These are phyloP conservation scores for Elasticomyces elasticus DNA, from an alignment of 495 filamentous ascomycete species.

Conservation along the genomic window DNA sequence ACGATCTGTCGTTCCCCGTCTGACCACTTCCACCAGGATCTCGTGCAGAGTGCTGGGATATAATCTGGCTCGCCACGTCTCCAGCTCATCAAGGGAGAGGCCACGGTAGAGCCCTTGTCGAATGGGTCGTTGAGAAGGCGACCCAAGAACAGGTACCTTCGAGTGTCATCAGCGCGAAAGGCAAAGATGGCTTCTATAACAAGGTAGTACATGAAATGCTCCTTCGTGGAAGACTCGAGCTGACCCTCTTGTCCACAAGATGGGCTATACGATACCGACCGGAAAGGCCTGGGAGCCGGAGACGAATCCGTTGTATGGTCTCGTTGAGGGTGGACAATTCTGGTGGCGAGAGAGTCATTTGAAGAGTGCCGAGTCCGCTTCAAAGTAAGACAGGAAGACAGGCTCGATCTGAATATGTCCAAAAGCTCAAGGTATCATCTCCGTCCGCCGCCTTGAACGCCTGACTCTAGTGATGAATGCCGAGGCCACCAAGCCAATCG, in stretches of 20 bases:
- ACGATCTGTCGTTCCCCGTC: not conserved
- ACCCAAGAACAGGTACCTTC: not conserved
- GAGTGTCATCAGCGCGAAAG: not conserved
- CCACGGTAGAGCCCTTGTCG: not conserved
- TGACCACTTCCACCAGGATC: not conserved
- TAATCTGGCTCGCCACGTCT: not conserved
- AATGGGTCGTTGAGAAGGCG: not conserved
- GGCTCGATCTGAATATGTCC: too few relatives aligned
- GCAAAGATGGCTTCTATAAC: not conserved
- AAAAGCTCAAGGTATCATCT: too few relatives aligned
- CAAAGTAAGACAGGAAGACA: too few relatives aligned
- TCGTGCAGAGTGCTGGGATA: slow-evolving; percentile 1
- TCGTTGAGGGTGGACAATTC: not conserved
- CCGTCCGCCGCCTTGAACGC: too few relatives aligned
- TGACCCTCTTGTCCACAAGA: too few relatives aligned
- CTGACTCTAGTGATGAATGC: too few relatives aligned
- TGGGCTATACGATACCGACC: not conserved
- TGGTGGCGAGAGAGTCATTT: not conserved
- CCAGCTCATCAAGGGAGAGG: not conserved
- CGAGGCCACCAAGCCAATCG: too few relatives aligned
- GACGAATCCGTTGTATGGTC: not conserved
- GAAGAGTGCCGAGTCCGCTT: too few relatives aligned
- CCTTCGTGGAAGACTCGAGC: too few relatives aligned
- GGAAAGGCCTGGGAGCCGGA: not conserved
- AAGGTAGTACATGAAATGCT: too few relatives aligned